Conservation (phyloP, 768 basidiomycete species). For the Kwoniella pini region DNA sequence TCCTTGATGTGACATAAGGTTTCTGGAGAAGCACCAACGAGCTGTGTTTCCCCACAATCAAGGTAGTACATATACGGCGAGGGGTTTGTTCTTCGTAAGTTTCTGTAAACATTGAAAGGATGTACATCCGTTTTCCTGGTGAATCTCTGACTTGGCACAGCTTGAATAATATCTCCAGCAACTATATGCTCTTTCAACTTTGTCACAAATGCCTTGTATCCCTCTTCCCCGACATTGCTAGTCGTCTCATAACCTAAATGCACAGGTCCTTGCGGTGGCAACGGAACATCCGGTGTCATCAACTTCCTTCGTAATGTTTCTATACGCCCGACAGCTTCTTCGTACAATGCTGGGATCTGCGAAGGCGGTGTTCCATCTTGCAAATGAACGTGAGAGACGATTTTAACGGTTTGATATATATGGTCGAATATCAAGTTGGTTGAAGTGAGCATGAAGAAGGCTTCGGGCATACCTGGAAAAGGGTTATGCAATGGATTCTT, state of each 20-base stretch:
- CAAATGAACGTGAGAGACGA: constrained; percentile 93
- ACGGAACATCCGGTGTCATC: constrained; percentile 61
- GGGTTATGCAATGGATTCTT: constrained; percentile 69
- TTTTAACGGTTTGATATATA: constrained; percentile 88
- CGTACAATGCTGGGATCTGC: constrained; percentile 79
- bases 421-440: constrained; percentile 96
- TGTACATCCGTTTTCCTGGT: constrained; percentile 81
- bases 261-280: constrained; percentile 60
- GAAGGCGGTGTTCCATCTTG: constrained; percentile 63
- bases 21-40: constrained; percentile 98
- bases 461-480: constrained; percentile 83
- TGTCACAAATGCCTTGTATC: constrained; percentile 89
- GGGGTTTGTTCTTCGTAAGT: constrained; percentile 90
- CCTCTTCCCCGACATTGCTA: constrained; percentile 90
- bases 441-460: constrained; percentile 92
- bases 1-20: constrained; percentile 92
- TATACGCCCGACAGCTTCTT: constrained; percentile 79
- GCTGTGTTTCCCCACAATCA: constrained; percentile 86
- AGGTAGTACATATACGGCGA: constrained; percentile 99
- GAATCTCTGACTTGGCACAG: constrained; percentile 91
- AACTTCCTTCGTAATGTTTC: constrained; percentile 75
- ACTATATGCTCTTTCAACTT: constrained; percentile 90
- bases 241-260: constrained; percentile 61
- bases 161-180: constrained; percentile 97
- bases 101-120: constrained; percentile 96